Percentiles rank a stretch among this genome's conserved stretches.
phyloP scores from a whole-genome alignment of 2,329 filamentous ascomycete genomes.

The Dryadomyces sulphureus region DNA sequence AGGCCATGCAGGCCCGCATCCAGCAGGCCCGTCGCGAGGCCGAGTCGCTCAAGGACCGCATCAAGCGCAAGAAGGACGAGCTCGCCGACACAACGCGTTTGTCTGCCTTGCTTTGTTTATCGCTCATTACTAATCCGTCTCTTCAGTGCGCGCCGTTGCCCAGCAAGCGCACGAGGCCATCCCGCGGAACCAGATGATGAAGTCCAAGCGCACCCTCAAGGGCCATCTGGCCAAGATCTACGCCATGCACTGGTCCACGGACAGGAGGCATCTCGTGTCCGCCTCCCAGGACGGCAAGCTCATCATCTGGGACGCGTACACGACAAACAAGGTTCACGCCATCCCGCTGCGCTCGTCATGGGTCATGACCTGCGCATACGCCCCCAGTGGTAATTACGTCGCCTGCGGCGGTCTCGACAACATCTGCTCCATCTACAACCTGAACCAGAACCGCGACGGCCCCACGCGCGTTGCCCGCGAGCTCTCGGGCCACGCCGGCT shows the following conservation, averaged over 20 bases:
- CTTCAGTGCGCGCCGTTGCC: conserved; percentile 75
- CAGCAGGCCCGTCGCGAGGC: conserved; percentile 90
- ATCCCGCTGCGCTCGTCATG: conserved; percentile 94
- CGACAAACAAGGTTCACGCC: conserved; percentile 98
- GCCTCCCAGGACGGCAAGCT: conserved; percentile 98
- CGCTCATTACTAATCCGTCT: conserved; percentile 4
- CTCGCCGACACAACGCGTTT: conserved; percentile 93
- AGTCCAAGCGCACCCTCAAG: conserved; percentile 90
- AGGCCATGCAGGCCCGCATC: conserved; percentile 85
- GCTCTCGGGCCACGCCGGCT: conserved; percentile 90
- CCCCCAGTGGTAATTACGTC: conserved; percentile 94
- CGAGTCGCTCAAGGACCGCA: conserved; percentile 92
- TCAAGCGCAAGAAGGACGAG: conserved; percentile 99
- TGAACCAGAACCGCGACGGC: conserved; percentile 88
- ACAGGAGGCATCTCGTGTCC: conserved; percentile 90
- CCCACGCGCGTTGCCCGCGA: conserved; percentile 91
- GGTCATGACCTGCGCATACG: conserved; percentile 99
- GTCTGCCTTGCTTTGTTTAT: conserved; percentile 19
- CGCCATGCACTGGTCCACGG: conserved; percentile 99
- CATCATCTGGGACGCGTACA: conserved; percentile 99
- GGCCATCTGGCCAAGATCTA: conserved; percentile 99
- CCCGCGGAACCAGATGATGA: conserved; percentile 86
- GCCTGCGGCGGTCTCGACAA: conserved; percentile 98
- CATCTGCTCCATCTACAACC: conserved; percentile 99
- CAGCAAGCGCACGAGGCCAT: conserved; percentile 85